phyloP scores from a whole-genome alignment of 441 rosid genomes.

The Gossypium davidsonii region DNA sequence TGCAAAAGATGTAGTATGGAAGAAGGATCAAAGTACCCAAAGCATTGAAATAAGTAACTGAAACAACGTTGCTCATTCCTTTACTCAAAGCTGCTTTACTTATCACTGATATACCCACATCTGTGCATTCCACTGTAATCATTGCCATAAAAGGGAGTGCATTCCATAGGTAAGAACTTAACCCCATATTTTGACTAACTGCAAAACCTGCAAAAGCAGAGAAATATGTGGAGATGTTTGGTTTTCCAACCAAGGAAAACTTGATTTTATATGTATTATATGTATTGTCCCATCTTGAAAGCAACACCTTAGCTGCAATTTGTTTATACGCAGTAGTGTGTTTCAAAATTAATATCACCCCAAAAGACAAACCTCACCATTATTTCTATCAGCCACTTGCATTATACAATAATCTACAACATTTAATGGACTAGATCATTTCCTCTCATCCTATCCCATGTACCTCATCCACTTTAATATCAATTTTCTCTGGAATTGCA shows the following conservation, averaged over 20 bases:
- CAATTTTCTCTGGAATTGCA: no score
- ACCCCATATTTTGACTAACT: slow-evolving; percentile 15
- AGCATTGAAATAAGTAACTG: slow-evolving; percentile 38
- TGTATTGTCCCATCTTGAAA: no score
- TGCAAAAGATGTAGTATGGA: slow-evolving; percentile 31
- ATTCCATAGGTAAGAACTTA: slow-evolving; percentile 19
- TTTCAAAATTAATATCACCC: not conserved
- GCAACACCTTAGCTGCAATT: no score
- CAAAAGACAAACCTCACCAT: not conserved
- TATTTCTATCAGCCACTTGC: not conserved
- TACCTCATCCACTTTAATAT: no score
- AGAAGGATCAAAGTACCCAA: slow-evolving; percentile 33
- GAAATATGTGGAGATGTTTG: no score
- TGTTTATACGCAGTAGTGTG: no score
- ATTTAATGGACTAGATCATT: not conserved
- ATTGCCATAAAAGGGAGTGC: slow-evolving; percentile 35
- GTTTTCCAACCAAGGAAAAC: no score
- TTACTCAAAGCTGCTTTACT: slow-evolving; percentile 37
- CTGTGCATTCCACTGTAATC: slow-evolving; percentile 43
- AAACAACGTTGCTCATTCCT: slow-evolving; percentile 42
- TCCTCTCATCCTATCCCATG: no score
- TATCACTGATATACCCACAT: slow-evolving; percentile 31
- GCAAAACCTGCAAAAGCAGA: no score
- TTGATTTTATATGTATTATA: no score
- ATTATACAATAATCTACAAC: no score